Evolutionary conservation across 768 basidiomycete genomes (phyloP).

Genomic region (Podaxis sp.): DNA sequence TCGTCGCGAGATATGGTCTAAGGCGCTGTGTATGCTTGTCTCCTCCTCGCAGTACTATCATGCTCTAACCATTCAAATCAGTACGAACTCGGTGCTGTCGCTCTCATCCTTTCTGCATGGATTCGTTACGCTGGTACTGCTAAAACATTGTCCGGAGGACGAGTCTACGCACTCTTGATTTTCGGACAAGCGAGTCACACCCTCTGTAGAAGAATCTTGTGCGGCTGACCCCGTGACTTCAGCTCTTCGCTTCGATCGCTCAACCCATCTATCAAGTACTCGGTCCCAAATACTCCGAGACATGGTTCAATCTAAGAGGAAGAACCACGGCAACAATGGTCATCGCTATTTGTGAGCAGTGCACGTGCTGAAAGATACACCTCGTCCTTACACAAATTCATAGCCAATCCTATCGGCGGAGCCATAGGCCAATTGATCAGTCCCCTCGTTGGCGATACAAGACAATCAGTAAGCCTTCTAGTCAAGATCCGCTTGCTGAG

Average conservation of each 20-base stretch:
- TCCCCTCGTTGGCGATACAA: slow-evolving; percentile 53
- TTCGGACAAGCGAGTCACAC: slow-evolving; percentile 60
- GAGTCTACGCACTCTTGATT: slow-evolving; percentile 67
- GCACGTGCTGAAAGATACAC: neutral
- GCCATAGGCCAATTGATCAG: slow-evolving; percentile 75
- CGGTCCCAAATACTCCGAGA: slow-evolving; percentile 79
- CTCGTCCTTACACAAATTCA: neutral
- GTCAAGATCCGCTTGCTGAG: neutral
- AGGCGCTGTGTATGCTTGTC: slow-evolving; percentile 49
- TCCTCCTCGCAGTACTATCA: slow-evolving; percentile 3
- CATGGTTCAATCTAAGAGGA: slow-evolving; percentile 76
- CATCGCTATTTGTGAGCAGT: slow-evolving; percentile 44
- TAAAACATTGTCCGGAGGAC: slow-evolving; percentile 45
- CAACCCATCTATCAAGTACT: slow-evolving; percentile 78
- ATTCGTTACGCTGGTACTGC: slow-evolving; percentile 73
- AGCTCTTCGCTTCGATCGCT: slow-evolving; percentile 64
- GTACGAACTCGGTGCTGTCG: slow-evolving; percentile 59
- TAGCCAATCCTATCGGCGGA: slow-evolving; percentile 74
- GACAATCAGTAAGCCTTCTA: slow-evolving; percentile 53
- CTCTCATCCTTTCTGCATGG: slow-evolving; percentile 69
- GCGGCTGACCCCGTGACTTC: neutral
- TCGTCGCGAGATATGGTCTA: slow-evolving; percentile 61
- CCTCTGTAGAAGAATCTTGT: neutral
- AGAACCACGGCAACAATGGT: slow-evolving; percentile 77
- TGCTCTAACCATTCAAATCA: slow-evolving; percentile 24